Evolutionary conservation across 352 stramenopile species (phyloP).

Genomic region (Phytophthora pluvialis): DNA sequence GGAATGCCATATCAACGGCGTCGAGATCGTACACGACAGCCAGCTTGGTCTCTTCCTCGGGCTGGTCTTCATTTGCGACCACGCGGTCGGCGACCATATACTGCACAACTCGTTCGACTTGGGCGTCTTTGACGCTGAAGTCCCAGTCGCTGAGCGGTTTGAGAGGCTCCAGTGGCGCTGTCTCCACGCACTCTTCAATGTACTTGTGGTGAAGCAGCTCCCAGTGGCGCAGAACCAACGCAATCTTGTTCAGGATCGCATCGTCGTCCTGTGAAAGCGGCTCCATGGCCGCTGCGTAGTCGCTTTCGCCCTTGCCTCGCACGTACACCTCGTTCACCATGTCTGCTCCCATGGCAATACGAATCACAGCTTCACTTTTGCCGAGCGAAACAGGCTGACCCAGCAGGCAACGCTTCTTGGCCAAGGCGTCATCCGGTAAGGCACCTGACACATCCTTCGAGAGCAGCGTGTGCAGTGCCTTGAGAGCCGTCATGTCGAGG

Average conservation of each 20-base stretch:
- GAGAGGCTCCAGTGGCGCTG: constrained; percentile 44
- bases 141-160: constrained; percentile 75
- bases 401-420: constrained; percentile 71
- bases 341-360: constrained; percentile 88
- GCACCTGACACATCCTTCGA: constrained; percentile 72
- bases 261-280: constrained; percentile 62
- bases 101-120: constrained; percentile 67
- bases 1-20: constrained; percentile 86
- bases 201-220: constrained; percentile 64
- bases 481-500: constrained; percentile 57
- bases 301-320: constrained; percentile 41
- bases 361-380: constrained; percentile 72
- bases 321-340: constrained; percentile 84
- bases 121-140: constrained; percentile 73
- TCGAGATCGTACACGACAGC: constrained; percentile 88
- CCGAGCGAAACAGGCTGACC: constrained; percentile 85
- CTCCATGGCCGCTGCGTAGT: constrained; percentile 40
- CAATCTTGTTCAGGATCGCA: constrained; percentile 69
- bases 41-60: constrained; percentile 59
- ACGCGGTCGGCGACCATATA: constrained; percentile 61
- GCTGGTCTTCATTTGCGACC: constrained; percentile 32
- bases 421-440: constrained; percentile 49
- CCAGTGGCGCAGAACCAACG: constrained; percentile 75
- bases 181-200: constrained; percentile 56
- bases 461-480: constrained; percentile 72